Conservation (phyloP, 305 asterid species). For the Fraxinus nigra region DNA sequence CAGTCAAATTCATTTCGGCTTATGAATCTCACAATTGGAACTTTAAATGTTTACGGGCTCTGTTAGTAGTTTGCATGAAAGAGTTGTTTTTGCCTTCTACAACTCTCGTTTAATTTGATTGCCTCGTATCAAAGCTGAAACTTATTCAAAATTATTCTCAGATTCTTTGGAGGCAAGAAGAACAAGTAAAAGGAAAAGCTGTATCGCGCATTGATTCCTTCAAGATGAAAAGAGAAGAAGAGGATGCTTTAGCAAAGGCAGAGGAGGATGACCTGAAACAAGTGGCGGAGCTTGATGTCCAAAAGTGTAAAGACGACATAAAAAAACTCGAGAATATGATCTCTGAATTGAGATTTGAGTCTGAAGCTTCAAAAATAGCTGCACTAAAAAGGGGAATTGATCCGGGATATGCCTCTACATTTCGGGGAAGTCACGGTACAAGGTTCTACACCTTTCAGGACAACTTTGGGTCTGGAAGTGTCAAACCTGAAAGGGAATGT, state of each 20-base stretch:
- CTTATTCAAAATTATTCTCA: constrained; percentile 23
- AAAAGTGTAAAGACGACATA: constrained; percentile 33
- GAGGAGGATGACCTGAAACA: constrained; percentile 42
- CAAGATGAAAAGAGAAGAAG: constrained; percentile 38
- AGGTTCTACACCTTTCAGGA: constrained; percentile 44
- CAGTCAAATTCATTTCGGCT: constrained; percentile 2
- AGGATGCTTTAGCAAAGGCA: constrained; percentile 23
- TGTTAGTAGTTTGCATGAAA: background rate
- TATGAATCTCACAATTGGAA: background rate
- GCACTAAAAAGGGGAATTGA: constrained; percentile 44
- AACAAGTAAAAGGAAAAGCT: constrained; percentile 40
- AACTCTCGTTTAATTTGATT: background rate
- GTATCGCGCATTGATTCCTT: constrained; percentile 23
- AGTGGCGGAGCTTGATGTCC: constrained; percentile 31
- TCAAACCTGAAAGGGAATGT: constrained; percentile 66
- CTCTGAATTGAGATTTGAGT: constrained; percentile 40
- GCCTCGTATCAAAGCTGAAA: constrained; percentile 13
- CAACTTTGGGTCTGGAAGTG: constrained; percentile 30
- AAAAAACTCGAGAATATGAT: constrained; percentile 47
- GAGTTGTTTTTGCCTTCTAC: background rate
- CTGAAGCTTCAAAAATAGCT: constrained; percentile 46
- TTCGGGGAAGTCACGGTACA: constrained; percentile 27
- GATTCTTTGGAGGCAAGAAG: constrained; percentile 60
- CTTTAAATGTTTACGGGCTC: background rate
- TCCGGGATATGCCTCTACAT: constrained; percentile 5